Conservation (phyloP, 2,329 filamentous ascomycete genomes). For the Aspergillus quadricinctus region DNA sequence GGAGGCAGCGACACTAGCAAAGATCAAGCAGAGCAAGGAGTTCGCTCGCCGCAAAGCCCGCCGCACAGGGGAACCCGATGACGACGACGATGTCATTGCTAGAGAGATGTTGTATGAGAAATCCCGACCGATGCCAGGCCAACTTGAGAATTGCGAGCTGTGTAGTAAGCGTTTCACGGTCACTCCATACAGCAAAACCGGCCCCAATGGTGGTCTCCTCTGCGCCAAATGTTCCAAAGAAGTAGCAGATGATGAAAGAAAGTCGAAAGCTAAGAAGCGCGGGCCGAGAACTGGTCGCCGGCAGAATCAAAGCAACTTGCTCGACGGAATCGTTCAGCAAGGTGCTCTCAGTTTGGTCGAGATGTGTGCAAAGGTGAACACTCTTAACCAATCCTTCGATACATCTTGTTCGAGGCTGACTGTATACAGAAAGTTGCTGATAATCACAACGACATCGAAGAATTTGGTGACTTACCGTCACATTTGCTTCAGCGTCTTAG, state of each 20-base stretch:
- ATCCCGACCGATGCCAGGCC: slow-evolving; percentile 63
- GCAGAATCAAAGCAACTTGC: slow-evolving; percentile 74
- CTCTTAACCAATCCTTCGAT: neutral
- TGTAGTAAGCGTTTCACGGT: slow-evolving; percentile 90
- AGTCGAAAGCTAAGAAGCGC: slow-evolving; percentile 50
- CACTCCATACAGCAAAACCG: slow-evolving; percentile 79
- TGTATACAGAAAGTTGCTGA: slow-evolving; percentile 52
- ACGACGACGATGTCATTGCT: slow-evolving; percentile 46
- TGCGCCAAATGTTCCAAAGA: slow-evolving; percentile 78
- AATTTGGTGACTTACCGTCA: slow-evolving; percentile 60
- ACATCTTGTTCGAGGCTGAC: slow-evolving; percentile 14
- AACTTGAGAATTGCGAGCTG: slow-evolving; percentile 80
- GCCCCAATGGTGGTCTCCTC: slow-evolving; percentile 78
- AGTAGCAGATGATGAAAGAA: slow-evolving; percentile 62
- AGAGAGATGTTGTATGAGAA: slow-evolving; percentile 55
- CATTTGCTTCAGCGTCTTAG: slow-evolving; percentile 54
- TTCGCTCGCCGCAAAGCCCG: slow-evolving; percentile 43
- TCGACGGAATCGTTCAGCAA: slow-evolving; percentile 62
- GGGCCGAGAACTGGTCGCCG: slow-evolving; percentile 60
- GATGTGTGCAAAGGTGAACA: slow-evolving; percentile 53
- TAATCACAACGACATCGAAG: slow-evolving; percentile 60
- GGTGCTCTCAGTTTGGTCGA: slow-evolving; percentile 46
- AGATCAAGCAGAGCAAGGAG: slow-evolving; percentile 49
- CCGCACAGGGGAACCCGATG: slow-evolving; percentile 39
- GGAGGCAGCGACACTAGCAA: slow-evolving; percentile 42